Percentiles rank a stretch among this genome's conserved stretches.
Evolutionary conservation across 129 eudicot species (phyloP).

Genomic region (sunflower (Helianthus annuus)): HanXRQr2.0-SUNRISE NC_035436.2:121275055-121275554

Average conservation of each 20-base stretch:
- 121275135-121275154: background rate
- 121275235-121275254: constrained; percentile 5
- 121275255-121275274: constrained; percentile 9
- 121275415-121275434: background rate
- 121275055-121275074: constrained; percentile 11
- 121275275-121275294: background rate
- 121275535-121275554: no score
- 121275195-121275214: no score
- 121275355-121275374: background rate
- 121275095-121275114: constrained; percentile 96
- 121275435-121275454: background rate
- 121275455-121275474: no score
- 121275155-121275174: background rate
- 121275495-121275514: no score
- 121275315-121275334: constrained; percentile 5
- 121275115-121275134: constrained; percentile 94
- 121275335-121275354: constrained; percentile 2
- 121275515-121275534: no score
- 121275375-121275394: background rate
- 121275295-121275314: background rate
- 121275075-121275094: constrained; percentile 99
- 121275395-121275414: background rate
- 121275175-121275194: constrained; percentile 24
- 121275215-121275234: no score
- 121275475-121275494: no score